A percentile compares a stretch with the other conserved stretches of the same genome.
phyloP scores from a whole-genome alignment of 768 basidiomycete genomes.

The Mycena vulgaris region DNA sequence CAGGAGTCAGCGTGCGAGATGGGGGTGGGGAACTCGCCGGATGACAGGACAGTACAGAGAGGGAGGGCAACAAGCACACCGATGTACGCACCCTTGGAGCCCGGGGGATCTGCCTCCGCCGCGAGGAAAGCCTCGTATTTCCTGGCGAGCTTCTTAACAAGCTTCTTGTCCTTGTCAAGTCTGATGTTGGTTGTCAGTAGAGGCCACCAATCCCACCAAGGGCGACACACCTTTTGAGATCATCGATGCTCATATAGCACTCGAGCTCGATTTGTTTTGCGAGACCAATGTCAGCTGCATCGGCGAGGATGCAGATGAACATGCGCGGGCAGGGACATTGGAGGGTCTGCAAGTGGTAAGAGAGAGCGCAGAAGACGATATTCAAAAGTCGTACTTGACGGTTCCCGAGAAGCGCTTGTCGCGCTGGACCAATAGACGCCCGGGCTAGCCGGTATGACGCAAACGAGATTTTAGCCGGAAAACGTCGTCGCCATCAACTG shows the following conservation, averaged over 20 bases:
- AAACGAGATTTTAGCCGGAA: too few relatives aligned
- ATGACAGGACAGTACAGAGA: not conserved
- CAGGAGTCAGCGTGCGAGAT: slow-evolving; percentile 91
- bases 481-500: too few relatives aligned
- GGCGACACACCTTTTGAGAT: slow-evolving; percentile 91
- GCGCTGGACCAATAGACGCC: too few relatives aligned
- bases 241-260: slow-evolving; percentile 99
- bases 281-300: slow-evolving; percentile 98
- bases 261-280: slow-evolving; percentile 98
- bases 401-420: slow-evolving; percentile 99
- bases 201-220: not conserved
- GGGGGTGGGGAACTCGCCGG: slow-evolving; percentile 99
- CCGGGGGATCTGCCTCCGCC: slow-evolving; percentile 99
- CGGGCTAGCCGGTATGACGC: too few relatives aligned
- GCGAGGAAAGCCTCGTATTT: slow-evolving; percentile 99
- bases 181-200: slow-evolving; percentile 52
- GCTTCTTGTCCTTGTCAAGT: slow-evolving; percentile 99
- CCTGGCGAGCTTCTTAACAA: slow-evolving; percentile 99
- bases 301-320: slow-evolving; percentile 99
- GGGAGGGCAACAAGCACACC: not conserved
- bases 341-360: slow-evolving; percentile 75
- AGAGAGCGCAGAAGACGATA: slow-evolving; percentile 4
- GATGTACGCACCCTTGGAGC: slow-evolving; percentile 92
- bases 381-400: slow-evolving; percentile 81
- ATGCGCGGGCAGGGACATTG: slow-evolving; percentile 97